Conservation (phyloP, 106 monocot genomes). For the Dactylorhiza incarnata region DNA sequence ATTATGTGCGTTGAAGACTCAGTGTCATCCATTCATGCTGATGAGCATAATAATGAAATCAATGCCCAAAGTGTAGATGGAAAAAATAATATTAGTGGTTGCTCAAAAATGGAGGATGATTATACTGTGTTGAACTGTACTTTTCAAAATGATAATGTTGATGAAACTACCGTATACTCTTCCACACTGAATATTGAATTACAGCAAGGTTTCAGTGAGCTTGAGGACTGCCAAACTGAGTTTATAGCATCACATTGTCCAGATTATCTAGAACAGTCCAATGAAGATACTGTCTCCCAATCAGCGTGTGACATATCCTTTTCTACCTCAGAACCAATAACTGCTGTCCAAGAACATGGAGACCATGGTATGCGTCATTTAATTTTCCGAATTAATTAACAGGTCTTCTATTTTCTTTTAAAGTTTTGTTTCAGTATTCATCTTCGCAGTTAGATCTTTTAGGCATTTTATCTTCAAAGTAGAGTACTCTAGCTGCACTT, state of each 20-base stretch:
- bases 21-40: neutral
- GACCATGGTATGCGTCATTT: conserved; percentile 19
- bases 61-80: conserved; percentile 7
- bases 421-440: too few relatives aligned
- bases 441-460: neutral
- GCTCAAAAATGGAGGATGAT: conserved; percentile 9
- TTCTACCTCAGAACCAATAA: conserved; percentile 17
- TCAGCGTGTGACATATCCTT: conserved; percentile 9
- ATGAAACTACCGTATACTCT: conserved; percentile 6
- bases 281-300: conserved; percentile 10
- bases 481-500: neutral
- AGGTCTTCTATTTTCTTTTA: neutral
- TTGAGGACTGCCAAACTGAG: conserved; percentile 7
- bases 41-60: conserved; percentile 16
- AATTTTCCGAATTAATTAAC: neutral
- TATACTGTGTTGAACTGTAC: conserved; percentile 1
- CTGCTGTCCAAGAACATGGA: neutral
- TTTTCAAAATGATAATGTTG: conserved; percentile 6
- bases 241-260: conserved; percentile 1
- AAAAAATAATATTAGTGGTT: conserved; percentile 1
- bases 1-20: conserved; percentile 8
- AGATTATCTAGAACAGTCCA: neutral
- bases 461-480: neutral
- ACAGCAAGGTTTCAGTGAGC: neutral
- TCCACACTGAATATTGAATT: neutral